Evolutionary conservation across 345 rosid species (phyloP).

Genomic region (Jatropha curcas): DNA sequence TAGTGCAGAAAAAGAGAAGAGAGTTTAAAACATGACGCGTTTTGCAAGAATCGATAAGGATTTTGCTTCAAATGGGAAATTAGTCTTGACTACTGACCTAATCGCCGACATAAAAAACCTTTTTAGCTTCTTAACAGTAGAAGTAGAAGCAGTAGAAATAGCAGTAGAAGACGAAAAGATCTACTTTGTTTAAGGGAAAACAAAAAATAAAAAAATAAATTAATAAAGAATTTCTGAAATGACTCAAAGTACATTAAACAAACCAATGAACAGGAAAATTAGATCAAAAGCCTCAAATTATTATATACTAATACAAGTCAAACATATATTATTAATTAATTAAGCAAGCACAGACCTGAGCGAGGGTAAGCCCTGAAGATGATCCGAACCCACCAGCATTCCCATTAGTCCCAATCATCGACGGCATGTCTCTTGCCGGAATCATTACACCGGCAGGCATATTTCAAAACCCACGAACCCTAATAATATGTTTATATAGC

Average conservation of each 20-base stretch:
- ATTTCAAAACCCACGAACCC: slow-evolving; percentile 34
- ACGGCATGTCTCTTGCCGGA: slow-evolving; percentile 59
- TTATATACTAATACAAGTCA: too few species aligned
- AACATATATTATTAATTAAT: background rate
- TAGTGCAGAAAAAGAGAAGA: background rate
- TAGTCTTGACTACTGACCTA: slow-evolving; percentile 22
- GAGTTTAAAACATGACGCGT: slow-evolving; percentile 27
- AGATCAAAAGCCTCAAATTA: background rate
- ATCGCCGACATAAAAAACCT: slow-evolving; percentile 5
- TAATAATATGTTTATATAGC: background rate
- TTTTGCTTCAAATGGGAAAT: slow-evolving; percentile 35
- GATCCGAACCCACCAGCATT: slow-evolving; percentile 49
- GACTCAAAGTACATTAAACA: background rate
- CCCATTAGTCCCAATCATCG: slow-evolving; percentile 44
- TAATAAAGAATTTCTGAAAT: too few species aligned
- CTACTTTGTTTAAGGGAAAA: background rate
- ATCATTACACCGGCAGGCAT: slow-evolving; percentile 66
- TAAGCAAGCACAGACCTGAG: slow-evolving; percentile 43
- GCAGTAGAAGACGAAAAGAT: slow-evolving; percentile 14
- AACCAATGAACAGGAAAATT: background rate
- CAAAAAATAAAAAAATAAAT: background rate
- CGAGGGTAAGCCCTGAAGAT: slow-evolving; percentile 48
- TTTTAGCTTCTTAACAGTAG: slow-evolving; percentile 13
- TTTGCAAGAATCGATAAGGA: slow-evolving; percentile 49
- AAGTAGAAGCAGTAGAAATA: too few species aligned